Evolutionary conservation across 2,329 filamentous ascomycete species (phyloP).

Genomic region (Aspergillus sp.): DNA sequence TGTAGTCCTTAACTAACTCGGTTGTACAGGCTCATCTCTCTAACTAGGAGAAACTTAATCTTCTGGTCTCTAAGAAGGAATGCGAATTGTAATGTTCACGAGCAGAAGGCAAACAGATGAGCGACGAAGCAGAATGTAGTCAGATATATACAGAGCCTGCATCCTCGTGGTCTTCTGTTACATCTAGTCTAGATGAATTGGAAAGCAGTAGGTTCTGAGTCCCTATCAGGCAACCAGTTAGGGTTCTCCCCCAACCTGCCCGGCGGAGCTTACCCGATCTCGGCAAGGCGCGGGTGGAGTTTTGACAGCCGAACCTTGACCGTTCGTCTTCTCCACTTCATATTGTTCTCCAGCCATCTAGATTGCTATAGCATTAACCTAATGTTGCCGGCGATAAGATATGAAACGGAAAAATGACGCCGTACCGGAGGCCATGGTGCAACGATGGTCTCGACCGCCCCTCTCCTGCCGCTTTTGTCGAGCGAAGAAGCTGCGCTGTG

Average conservation of each 20-base stretch:
- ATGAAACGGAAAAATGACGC: slow-evolving; percentile 4
- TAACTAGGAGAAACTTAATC: no score
- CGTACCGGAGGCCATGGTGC: slow-evolving; percentile 3
- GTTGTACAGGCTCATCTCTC: no score
- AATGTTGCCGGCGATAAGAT: background rate
- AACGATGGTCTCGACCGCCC: slow-evolving; percentile 15
- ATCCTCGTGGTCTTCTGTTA: no score
- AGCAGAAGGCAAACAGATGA: no score
- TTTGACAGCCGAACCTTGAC: background rate
- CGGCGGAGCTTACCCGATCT: background rate
- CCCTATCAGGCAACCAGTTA: background rate
- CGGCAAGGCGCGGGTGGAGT: background rate
- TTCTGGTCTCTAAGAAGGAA: no score
- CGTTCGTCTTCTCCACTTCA: background rate
- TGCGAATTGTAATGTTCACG: no score
- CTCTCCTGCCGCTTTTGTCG: slow-evolving; percentile 25
- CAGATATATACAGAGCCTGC: no score
- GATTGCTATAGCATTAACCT: background rate
- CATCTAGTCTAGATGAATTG: no score
- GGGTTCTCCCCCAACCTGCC: background rate
- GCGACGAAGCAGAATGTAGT: no score
- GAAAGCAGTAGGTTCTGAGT: no score
- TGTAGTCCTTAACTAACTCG: no score
- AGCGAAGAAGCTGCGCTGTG: slow-evolving; percentile 26
- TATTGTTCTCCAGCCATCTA: background rate